Conservation (phyloP, 495 filamentous ascomycete genomes). For the Amphirosellinia nigrospora region DNA sequence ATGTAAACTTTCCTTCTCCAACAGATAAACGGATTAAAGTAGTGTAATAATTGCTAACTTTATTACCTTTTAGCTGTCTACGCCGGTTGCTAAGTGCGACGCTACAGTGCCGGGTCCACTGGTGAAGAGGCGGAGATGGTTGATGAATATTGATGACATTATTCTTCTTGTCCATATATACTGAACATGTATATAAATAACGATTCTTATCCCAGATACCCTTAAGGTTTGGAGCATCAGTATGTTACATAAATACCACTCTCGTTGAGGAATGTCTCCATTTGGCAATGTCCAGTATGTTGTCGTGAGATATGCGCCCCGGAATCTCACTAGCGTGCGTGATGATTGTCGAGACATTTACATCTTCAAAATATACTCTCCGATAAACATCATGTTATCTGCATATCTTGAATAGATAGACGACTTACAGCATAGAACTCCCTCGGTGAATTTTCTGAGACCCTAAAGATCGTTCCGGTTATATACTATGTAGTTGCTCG, state of each 20-base stretch:
- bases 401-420: background rate
- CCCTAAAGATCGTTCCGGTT: background rate
- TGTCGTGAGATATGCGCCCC: background rate
- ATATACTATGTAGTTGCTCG: no score
- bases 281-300: no score
- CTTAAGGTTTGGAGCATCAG: background rate
- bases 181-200: slow-evolving; percentile 13
- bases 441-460: no score
- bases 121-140: background rate
- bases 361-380: background rate
- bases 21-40: no score
- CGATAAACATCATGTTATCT: background rate
- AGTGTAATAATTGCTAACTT: background rate
- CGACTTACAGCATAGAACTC: background rate
- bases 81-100: slow-evolving; percentile 36
- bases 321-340: no score
- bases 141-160: background rate
- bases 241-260: background rate
- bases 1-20: slow-evolving; percentile 11
- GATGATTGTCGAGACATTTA: background rate
- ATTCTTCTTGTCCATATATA: slow-evolving; percentile 1
- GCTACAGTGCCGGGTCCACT: background rate
- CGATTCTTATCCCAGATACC: background rate
- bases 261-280: background rate
- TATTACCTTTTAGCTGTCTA: slow-evolving; percentile 31